Conservation (phyloP, 352 stramenopile species). For the Pythium dissotocum region DNA sequence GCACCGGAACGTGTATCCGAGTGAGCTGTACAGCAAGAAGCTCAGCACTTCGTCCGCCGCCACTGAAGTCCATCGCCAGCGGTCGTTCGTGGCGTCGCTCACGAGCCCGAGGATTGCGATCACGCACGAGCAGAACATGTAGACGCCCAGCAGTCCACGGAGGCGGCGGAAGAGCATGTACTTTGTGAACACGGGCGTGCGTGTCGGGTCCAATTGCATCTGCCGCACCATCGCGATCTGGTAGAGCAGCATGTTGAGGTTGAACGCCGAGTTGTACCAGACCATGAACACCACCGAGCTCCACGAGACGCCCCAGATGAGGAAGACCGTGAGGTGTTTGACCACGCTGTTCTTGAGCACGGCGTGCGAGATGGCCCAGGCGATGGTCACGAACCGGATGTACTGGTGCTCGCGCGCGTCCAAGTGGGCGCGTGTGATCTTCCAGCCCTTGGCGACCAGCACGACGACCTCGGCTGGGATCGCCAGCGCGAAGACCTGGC, state of each 20-base stretch:
- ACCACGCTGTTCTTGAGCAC: conserved; percentile 45
- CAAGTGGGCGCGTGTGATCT: conserved; percentile 59
- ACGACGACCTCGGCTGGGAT: conserved; percentile 51
- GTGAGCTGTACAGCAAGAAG: conserved; percentile 39
- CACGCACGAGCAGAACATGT: conserved; percentile 56
- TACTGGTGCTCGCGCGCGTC: conserved; percentile 49
- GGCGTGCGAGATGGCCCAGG: conserved; percentile 47
- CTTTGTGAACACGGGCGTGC: conserved; percentile 66
- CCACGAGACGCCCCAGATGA: conserved; percentile 60
- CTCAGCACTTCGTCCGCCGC: conserved; percentile 44
- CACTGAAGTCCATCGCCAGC: conserved; percentile 38
- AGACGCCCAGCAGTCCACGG: conserved; percentile 43
- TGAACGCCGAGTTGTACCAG: conserved; percentile 72
- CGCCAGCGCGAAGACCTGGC: conserved; percentile 45
- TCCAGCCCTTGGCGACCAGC: conserved; percentile 69
- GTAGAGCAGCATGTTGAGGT: conserved; percentile 71
- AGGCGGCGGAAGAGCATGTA: conserved; percentile 65
- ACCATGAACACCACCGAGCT: conserved; percentile 60
- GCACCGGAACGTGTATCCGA: conserved; percentile 65
- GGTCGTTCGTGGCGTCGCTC: conserved; percentile 36
- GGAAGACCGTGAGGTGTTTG: conserved; percentile 45
- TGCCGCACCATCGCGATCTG: conserved; percentile 64
- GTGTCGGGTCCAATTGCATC: conserved; percentile 41
- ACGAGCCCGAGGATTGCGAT: conserved; percentile 45
- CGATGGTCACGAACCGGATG: conserved; percentile 55